Conservation (phyloP, 2,329 filamentous ascomycete species). For the Cladophialophora yegresii region DNA sequence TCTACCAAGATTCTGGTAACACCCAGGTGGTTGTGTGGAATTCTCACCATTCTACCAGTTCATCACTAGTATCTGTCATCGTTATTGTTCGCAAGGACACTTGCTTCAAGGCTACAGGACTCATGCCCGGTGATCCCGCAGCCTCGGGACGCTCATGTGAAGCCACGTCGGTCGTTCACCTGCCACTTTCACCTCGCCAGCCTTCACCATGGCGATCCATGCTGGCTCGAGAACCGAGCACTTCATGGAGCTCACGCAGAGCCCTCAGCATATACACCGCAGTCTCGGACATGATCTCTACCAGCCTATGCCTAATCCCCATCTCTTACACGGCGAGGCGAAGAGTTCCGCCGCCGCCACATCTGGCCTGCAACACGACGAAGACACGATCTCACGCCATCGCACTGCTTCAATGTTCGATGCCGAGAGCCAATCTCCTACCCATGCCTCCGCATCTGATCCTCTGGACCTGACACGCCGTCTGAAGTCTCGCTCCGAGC, state of each 20-base stretch:
- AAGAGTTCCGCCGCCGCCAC: constrained; percentile 30
- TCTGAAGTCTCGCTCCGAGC: constrained; percentile 75
- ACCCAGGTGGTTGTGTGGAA: neutral
- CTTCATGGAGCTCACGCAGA: constrained; percentile 32
- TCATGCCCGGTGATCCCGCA: neutral
- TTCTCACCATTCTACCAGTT: neutral
- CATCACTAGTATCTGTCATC: neutral
- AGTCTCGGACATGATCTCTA: constrained; percentile 10
- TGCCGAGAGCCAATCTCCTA: constrained; percentile 55
- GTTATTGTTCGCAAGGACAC: neutral
- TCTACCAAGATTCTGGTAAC: neutral
- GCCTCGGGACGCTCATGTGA: neutral
- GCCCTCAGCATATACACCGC: constrained; percentile 30
- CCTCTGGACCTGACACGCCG: constrained; percentile 76
- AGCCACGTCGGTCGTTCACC: neutral
- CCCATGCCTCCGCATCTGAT: constrained; percentile 67
- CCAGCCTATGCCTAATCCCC: constrained; percentile 23
- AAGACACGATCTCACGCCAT: constrained; percentile 30
- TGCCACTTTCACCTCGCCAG: neutral
- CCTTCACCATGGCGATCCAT: constrained; percentile 10
- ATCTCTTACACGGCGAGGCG: constrained; percentile 33
- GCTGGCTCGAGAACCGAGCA: constrained; percentile 13
- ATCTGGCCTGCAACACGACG: constrained; percentile 10
- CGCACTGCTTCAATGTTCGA: constrained; percentile 41
- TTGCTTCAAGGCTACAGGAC: too few species aligned